These are phyloP conservation scores for Aspergillus alliaceus DNA, from an alignment of 2,329 filamentous ascomycete species.

Conservation along the genomic window DNA sequence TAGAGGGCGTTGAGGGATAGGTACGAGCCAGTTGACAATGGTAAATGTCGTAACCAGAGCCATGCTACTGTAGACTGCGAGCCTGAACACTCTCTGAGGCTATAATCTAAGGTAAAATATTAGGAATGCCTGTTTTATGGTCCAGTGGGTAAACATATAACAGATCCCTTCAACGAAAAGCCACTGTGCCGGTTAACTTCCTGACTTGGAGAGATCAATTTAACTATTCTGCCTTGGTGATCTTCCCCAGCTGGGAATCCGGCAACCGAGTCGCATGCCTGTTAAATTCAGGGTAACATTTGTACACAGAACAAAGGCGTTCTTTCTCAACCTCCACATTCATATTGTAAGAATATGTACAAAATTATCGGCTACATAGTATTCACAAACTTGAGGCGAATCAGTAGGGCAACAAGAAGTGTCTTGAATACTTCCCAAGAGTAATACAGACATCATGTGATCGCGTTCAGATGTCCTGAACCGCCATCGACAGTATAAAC, in stretches of 20 bases:
- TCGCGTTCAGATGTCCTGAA: neutral
- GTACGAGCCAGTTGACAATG: neutral
- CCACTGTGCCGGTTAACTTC: slow-evolving; percentile 2
- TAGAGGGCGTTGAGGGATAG: neutral
- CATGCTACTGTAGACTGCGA: neutral
- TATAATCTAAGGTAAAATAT: slow-evolving; percentile 10
- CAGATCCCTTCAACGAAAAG: slow-evolving; percentile 9
- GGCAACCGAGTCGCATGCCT: neutral
- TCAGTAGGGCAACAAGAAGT: too few relatives aligned
- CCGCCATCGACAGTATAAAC: neutral
- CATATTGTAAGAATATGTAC: slow-evolving; percentile 4
- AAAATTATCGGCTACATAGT: slow-evolving; percentile 4
- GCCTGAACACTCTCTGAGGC: neutral
- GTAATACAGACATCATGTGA: neutral
- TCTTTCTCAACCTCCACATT: neutral
- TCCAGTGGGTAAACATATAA: slow-evolving; percentile 11
- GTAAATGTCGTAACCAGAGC: neutral
- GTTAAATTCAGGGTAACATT: neutral
- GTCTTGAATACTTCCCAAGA: too few relatives aligned
- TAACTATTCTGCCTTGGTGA: too few relatives aligned
- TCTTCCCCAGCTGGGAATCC: neutral
- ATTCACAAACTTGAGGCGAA: slow-evolving; percentile 8
- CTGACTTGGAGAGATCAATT: too few relatives aligned
- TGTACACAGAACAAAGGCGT: neutral
- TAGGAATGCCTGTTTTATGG: slow-evolving; percentile 9